Base-by-base conservation (phyloP, 208 protist species). In the Angomonas desouzai region DNA sequence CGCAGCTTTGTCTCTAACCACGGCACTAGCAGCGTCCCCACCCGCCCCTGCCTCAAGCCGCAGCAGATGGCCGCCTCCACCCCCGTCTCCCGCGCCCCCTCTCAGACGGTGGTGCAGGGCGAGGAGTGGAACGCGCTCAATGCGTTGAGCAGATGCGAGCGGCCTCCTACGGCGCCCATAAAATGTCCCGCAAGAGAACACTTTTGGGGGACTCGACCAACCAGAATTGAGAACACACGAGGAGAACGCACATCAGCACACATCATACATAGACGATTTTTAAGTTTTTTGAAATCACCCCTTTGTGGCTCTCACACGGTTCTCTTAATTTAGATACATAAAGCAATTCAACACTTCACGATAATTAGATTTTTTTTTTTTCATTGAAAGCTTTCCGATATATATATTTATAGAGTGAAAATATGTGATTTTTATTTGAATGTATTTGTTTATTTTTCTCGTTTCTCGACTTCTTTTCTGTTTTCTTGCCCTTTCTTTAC, bases 191-290 rank as follows among this genome's bases (percentile, higher is more conserved):
- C 29, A 89, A 89, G 64, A 79, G 82, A 23, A 74, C 79, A 16
- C n/a, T 92, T 13, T 70, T 92, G 3, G 78, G 80, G 1, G 86
- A 92, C 32, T 32, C 79, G 25, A 92, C 86, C 22, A 92, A 92
- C 62, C 55, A 76, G 47, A 71, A 81, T 49, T 74, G 63, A 40
- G 25, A 20, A 48, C 18, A 38, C 2, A n/a, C n/a, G n/a, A n/a
- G n/a, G n/a, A n/a, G n/a, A n/a, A n/a, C n/a, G n/a, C n/a, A n/a
- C n/a, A n/a, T n/a, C n/a, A n/a, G n/a, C n/a, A n/a, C n/a, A n/a
- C n/a, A n/a, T n/a, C n/a, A n/a, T n/a, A n/a, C n/a, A n/a, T n/a
- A n/a, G n/a, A n/a, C n/a, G n/a, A n/a, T n/a, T n/a, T n/a, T n/a
- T n/a, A n/a, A n/a, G n/a, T n/a, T n/a, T n/a, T n/a, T n/a, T n/a